Conservation (phyloP, 2,329 filamentous ascomycete species). For the Intubia oerlemansii region DNA sequence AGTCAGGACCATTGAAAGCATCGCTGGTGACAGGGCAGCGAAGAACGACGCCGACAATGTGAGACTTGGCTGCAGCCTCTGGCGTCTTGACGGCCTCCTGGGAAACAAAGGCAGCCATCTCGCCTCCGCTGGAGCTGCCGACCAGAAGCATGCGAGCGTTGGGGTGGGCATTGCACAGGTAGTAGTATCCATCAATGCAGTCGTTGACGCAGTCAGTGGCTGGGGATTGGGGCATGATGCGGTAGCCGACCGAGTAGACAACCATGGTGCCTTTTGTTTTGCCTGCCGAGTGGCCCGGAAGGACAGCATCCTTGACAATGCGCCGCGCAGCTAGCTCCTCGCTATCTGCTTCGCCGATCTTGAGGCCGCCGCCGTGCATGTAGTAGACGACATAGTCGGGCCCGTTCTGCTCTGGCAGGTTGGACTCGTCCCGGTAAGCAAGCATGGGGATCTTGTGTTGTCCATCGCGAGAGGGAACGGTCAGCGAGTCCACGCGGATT, state of each 20-base stretch:
- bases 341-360: constrained; percentile 25
- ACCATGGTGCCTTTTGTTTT: constrained; percentile 8
- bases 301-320: no score
- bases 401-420: not conserved
- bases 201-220: constrained; percentile 21
- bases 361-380: constrained; percentile 25
- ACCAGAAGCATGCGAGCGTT: constrained; percentile 14
- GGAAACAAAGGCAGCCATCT: constrained; percentile 23
- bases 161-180: constrained; percentile 7
- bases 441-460: no score
- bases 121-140: constrained; percentile 26
- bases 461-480: no score
- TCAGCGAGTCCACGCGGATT: no score
- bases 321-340: constrained; percentile 25
- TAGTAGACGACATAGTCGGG: constrained; percentile 17
- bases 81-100: constrained; percentile 10
- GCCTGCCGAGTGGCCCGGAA: no score
- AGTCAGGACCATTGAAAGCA: constrained; percentile 14
- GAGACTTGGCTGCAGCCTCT: not conserved
- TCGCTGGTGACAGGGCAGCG: constrained; percentile 26
- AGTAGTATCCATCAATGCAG: constrained; percentile 16
- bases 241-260: constrained; percentile 24
- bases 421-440: no score
- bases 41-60: constrained; percentile 20
- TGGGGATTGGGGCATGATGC: constrained; percentile 23